Base-by-base conservation (phyloP, 148 eudicot genomes). In the Amaranthus cruentus region DNA sequence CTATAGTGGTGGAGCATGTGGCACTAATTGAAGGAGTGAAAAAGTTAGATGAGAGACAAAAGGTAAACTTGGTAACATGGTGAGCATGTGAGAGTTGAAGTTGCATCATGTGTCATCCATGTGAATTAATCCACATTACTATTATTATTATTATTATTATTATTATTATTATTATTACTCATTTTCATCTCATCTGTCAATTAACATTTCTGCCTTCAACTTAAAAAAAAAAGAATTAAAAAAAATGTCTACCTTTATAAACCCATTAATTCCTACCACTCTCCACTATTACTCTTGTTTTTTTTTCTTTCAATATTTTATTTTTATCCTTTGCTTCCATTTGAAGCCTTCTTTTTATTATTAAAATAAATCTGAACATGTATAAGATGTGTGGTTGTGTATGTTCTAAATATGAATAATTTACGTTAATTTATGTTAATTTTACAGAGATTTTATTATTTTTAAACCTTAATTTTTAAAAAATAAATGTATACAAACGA, bases 21-120 rank as follows among this genome's bases (percentile, higher is more conserved):
- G 66, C 74, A 67, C 38, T 50, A 78, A 59, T 46, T 52, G 62
- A 48, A 59, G 63, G 55, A 42, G 62, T 56, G 53, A 42, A 70
- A 68, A 78, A 79, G 83, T 74, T 74, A 83, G 66, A 21, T 43
- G 61, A 53, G 65, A 69, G 81, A 79, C 81, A 84, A 75, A 78
- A 79, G 80, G 77, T 61, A 79, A 62, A 81, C 59, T 66, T 76
- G 80, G 62, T 70, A 87, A 87, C 86, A 85, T 87, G 90, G 85
- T 76, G 57, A 80, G 78, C 91, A 87, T 87, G 91, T 87, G 91
- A 74, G 51, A 63, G 69, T 83, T 71, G 38, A 81, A 84, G 77
- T 76, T 62, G 69, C 60, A 78, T 80, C 87, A 84, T 85, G 87
- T 86, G 88, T 83, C 68, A 75, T 76, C 88, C 90, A 87, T 83